Base-by-base conservation (phyloP, 257 asterid species). In the Plantago ovata region DNA sequence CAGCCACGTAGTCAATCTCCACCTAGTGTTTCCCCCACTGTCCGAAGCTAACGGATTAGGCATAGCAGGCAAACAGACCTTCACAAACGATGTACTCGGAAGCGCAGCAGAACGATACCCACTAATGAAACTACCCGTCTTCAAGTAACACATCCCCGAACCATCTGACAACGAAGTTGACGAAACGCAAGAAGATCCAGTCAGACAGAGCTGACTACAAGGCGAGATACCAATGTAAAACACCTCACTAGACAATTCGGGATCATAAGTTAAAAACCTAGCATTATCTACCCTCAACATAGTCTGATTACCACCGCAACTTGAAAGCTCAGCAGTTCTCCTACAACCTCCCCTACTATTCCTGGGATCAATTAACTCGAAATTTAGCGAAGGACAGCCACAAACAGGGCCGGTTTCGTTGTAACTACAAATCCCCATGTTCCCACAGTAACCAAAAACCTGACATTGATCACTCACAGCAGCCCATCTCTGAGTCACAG, bases 121-220 rank as follows among this genome's bases (percentile, higher is more conserved):
- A 36, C 95, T 86, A 33, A 86, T 70, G 23, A 81, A 86, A 4
- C 21, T 62, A 12, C 63, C 53, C 1, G 69, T 3, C 58, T 89
- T 89, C 59, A 75, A 60, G 73, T 69, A 81, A 72, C 97, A 89
- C 39, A 72, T 58, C 53, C 95, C 97, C 0, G 97, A 81, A 47
- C 97, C 97, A 78, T 89, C 97, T 0, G 94, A 74, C 68, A 89
- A 74, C 47, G 97, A 74, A 45, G 95, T 83, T 8, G 97, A 86
- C 40, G 81, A 91, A 0, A 72, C 49, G 63, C 97, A 89, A 57
- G 68, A 85, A 56, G 63, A 0, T 10, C 76, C 75, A 10, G 32
- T 53, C 14, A 83, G 85, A 64, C 97, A 89, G 53, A 83, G 78
- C 9, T 44, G 38, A 68, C 78, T 62, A 69, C 97, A 89, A 42